A percentile compares a stretch with the other conserved stretches of the same genome.
phyloP scores from a whole-genome alignment of 768 basidiomycete genomes.

The Strobilomyces confusus region DNA sequence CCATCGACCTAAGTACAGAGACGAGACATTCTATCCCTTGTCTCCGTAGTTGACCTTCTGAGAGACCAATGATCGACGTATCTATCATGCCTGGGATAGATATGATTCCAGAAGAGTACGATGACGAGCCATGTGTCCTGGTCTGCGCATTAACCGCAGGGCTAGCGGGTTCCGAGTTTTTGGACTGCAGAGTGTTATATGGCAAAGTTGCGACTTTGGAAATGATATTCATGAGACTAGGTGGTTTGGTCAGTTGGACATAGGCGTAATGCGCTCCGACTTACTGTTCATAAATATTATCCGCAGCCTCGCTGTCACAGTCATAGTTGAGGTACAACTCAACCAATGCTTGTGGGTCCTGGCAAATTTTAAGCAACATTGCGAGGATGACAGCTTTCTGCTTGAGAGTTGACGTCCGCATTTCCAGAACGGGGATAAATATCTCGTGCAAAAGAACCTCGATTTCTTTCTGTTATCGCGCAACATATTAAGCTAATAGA shows the following conservation, averaged over 20 bases:
- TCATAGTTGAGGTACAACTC: slow-evolving; percentile 99
- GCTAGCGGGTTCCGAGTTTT: slow-evolving; percentile 54
- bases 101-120: slow-evolving; percentile 63
- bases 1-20: slow-evolving; percentile 82
- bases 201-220: slow-evolving; percentile 80
- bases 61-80: slow-evolving; percentile 60
- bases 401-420: slow-evolving; percentile 92
- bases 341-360: slow-evolving; percentile 96
- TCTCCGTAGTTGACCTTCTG: slow-evolving; percentile 80
- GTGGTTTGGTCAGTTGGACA: slow-evolving; percentile 4
- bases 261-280: slow-evolving; percentile 22
- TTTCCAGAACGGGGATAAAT: slow-evolving; percentile 96
- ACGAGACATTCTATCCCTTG: slow-evolving; percentile 96
- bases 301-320: slow-evolving; percentile 89
- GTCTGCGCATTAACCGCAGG: slow-evolving; percentile 51
- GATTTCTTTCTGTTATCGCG: slow-evolving; percentile 82
- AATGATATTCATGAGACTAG: slow-evolving; percentile 89
- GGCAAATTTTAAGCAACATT: slow-evolving; percentile 83
- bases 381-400: slow-evolving; percentile 92
- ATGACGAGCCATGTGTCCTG: slow-evolving; percentile 33
- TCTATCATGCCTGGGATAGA: slow-evolving; percentile 65
- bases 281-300: slow-evolving; percentile 96
- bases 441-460: slow-evolving; percentile 98
- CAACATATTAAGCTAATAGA: slow-evolving; percentile 7
- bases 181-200: slow-evolving; percentile 44